These are phyloP conservation scores for Fraxinus xanthoxyloides DNA, from an alignment of 305 asterid species.

Conservation along the genomic window DNA sequence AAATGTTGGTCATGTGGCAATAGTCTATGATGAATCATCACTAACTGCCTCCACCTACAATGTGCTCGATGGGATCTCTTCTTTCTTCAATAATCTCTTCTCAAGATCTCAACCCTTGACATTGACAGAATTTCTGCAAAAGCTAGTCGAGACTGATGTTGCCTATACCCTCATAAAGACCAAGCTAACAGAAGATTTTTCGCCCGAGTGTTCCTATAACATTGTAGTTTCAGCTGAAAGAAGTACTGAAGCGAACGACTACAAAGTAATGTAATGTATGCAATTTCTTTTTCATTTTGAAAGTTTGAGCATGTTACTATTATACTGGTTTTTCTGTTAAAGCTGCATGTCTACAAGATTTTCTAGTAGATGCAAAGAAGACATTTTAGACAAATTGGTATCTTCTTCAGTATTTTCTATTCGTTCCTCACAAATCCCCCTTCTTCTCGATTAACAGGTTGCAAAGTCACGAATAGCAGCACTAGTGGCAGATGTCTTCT, in stretches of 20 bases:
- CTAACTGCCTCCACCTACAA: slow-evolving; percentile 46
- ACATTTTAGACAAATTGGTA: not conserved
- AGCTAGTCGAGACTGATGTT: slow-evolving; percentile 61
- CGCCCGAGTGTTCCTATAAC: slow-evolving; percentile 75
- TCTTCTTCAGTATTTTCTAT: not conserved
- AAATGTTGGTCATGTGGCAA: slow-evolving; percentile 78
- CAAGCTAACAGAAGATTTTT: slow-evolving; percentile 64
- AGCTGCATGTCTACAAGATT: not conserved
- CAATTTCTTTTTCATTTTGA: slow-evolving; percentile 40
- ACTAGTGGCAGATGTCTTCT: slow-evolving; percentile 79
- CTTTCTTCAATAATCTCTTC: slow-evolving; percentile 77
- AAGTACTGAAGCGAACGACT: slow-evolving; percentile 56
- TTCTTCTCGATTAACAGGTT: slow-evolving; percentile 43
- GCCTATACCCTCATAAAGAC: slow-evolving; percentile 82
- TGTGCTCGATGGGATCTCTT: slow-evolving; percentile 72
- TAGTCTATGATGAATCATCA: slow-evolving; percentile 60
- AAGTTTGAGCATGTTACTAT: slow-evolving; percentile 7
- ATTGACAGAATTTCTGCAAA: slow-evolving; percentile 56
- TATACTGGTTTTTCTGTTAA: not conserved
- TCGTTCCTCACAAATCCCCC: not conserved
- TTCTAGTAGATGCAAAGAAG: not conserved
- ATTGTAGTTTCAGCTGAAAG: slow-evolving; percentile 71
- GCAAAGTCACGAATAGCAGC: slow-evolving; percentile 71
- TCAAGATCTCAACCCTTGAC: slow-evolving; percentile 65
- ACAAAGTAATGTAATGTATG: slow-evolving; percentile 99